Base-by-base conservation (phyloP, 2,329 filamentous ascomycete genomes). In the Nemania sp. region DNA sequence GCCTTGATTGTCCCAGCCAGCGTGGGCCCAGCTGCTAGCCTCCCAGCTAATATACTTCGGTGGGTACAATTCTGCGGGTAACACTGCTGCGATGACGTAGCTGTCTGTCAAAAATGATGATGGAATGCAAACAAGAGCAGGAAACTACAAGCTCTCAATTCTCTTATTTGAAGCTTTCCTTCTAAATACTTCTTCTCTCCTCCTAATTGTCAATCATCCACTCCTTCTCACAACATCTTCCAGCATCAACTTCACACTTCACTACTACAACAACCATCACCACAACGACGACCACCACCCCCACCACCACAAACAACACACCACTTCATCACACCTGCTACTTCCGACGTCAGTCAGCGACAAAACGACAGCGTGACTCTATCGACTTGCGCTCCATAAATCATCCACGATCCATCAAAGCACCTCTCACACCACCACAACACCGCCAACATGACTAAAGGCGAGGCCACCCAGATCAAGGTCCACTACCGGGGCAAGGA, bases 401-500 rank as follows among this genome's bases (percentile, higher is more conserved):
- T 21, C 17, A 11, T 34, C 25, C 12, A 25, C 40, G 5, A 45
- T n/a, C 25, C 25, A 21, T 20, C 17, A 29, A 51, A 15, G 37
- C 57, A 54, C 56, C 55, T 50, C 39, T 15, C 57, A 3, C 40
- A 29, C n/a, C 17, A 6, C 17, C 40, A 20, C 53, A 60, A 54
- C 60, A 66, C 48, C 61, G 58, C 64, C 76, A 83, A 71, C 64
- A 92, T 91, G 89, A 78, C 86, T 76, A 88, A 88, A 75, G 90
- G 88, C 80, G 89, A 91, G 79, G 83, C 84, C 67, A 75, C 77
- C 63, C 84, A 88, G 76, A 83, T 82, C 79, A 96, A 95, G 81
- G 84, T 96, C 79, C 89, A 94, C 85, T 92, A 86, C 87, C 90
- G 92, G 84, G 92, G 91, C 79, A 67, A 73, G 60, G 74, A 77